Percentiles rank a stretch among this genome's conserved stretches.
phyloP scores from a whole-genome alignment of 2,329 filamentous ascomycete genomes.

The Fusarium armeniacum region DNA sequence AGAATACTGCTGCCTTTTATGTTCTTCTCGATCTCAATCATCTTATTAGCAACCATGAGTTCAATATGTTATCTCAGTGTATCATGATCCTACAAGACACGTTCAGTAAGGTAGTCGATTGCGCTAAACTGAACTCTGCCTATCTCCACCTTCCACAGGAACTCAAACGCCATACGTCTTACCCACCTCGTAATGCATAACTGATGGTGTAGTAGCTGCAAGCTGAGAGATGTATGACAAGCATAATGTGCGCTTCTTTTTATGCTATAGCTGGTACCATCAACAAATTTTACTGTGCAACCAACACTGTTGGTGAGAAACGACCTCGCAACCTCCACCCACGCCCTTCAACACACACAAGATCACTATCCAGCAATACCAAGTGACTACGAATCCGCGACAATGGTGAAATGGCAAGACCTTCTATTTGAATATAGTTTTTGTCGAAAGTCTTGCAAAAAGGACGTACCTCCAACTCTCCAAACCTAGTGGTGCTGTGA shows the following conservation, averaged over 20 bases:
- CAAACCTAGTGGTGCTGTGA: neutral
- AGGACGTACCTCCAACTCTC: neutral
- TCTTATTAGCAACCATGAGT: neutral
- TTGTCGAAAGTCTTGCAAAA: neutral
- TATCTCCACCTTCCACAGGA: neutral
- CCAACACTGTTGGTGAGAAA: neutral
- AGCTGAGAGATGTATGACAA: neutral
- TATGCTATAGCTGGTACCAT: too few relatives aligned
- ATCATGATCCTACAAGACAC: neutral
- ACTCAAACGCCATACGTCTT: conserved; percentile 1
- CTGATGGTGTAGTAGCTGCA: neutral
- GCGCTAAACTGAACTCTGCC: neutral
- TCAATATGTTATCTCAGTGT: neutral
- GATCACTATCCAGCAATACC: neutral
- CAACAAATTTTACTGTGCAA: neutral
- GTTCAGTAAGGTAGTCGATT: neutral
- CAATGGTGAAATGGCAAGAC: rapidly evolving
- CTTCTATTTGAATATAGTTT: neutral
- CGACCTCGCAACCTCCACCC: too few relatives aligned
- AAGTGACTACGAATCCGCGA: neutral
- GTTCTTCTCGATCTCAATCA: neutral
- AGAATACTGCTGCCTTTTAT: neutral
- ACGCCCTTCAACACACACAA: neutral
- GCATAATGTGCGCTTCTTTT: neutral
- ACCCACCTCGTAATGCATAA: neutral